These are phyloP conservation scores for Saturnispora zaruensis DNA, from an alignment of 805 yeast genomes.

Conservation along the genomic window DNA sequence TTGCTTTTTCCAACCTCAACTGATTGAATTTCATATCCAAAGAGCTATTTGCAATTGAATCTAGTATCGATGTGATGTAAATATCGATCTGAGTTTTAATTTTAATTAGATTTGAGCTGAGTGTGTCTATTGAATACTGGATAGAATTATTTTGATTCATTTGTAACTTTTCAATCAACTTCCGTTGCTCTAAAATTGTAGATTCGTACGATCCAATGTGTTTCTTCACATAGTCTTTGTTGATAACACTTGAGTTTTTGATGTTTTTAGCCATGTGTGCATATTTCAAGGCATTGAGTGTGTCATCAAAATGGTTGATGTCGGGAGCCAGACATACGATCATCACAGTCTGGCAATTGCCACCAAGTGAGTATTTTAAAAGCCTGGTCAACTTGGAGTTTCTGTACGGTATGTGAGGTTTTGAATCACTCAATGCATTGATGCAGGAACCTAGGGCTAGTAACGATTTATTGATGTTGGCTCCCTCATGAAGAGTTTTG, in stretches of 20 bases:
- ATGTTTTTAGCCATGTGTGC: constrained; percentile 90
- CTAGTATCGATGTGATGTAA: not conserved
- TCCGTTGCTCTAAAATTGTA: constrained; percentile 75
- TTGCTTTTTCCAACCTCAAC: not conserved
- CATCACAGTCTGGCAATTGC: constrained; percentile 93
- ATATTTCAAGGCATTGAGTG: constrained; percentile 81
- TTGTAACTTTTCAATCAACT: constrained; percentile 62
- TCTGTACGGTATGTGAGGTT: constrained; percentile 77
- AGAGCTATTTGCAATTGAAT: not conserved
- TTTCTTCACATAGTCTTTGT: constrained; percentile 65
- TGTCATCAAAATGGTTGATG: constrained; percentile 82
- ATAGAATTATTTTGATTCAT: not conserved
- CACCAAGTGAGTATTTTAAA: constrained; percentile 83
- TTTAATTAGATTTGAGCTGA: not conserved
- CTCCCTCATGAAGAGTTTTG: constrained; percentile 76
- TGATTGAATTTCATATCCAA: not conserved
- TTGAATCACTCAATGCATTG: constrained; percentile 69
- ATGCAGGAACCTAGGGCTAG: constrained; percentile 91
- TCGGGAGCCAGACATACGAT: constrained; percentile 90
- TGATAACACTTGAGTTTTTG: constrained; percentile 68
- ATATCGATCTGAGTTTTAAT: not conserved
- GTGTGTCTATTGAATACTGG: not conserved
- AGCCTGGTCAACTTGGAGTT: constrained; percentile 85
- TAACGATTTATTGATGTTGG: constrained; percentile 81
- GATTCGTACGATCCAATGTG: constrained; percentile 80